Evolutionary conservation across 176 grass and related monocot genomes (phyloP), one percentile per base, ranked within the genome.

Genomic region (Hordeum vulgare): DNA sequence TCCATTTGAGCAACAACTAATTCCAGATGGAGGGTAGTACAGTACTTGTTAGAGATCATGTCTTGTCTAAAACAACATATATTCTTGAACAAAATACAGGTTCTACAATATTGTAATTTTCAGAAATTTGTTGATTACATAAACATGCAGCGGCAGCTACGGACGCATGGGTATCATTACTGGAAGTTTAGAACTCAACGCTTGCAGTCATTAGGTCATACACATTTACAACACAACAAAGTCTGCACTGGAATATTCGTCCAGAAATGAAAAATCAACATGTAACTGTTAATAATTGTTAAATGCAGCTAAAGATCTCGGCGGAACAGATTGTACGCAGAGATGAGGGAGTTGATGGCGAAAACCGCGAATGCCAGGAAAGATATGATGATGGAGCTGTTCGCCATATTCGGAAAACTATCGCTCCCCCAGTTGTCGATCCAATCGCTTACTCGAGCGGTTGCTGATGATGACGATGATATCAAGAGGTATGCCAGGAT

Each of bases 351-450:
- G 78, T 86, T 89, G 63, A 92, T 47, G 71, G 96, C 89, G 35
- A 99, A 96, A 66, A 89, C 88, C 25, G 89, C 23, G 29, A 96
- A 99, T n/a, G 96, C 96, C 12, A 99, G 4, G 69, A 99, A 99
- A 15, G 96, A 96, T 42, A 99, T 75, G 34, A 71, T 81, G 17
- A 99, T 91, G 37, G 96, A 99, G 64, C 89, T 90, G 79, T 94
- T 94, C 10, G 91, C 96, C 81, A 99, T 94, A 42, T 83, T 90
- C 0, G 96, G 93, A 44, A 99, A 99, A 51, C 89, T 67, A 29
- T 99, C 96, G 0, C 26, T 96, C 44, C 96, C 96, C 96, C 93
- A 99, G 91, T 99, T 96, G 74, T 88, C 73, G 0, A 96, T 74
- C 93, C 91, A 90, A 36, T 99, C 93, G 3, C 44, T 60, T 66